Evolutionary conservation across 441 rosid species (phyloP), one percentile per base, ranked within the genome.

Genomic region (Adansonia gregorii): DNA sequence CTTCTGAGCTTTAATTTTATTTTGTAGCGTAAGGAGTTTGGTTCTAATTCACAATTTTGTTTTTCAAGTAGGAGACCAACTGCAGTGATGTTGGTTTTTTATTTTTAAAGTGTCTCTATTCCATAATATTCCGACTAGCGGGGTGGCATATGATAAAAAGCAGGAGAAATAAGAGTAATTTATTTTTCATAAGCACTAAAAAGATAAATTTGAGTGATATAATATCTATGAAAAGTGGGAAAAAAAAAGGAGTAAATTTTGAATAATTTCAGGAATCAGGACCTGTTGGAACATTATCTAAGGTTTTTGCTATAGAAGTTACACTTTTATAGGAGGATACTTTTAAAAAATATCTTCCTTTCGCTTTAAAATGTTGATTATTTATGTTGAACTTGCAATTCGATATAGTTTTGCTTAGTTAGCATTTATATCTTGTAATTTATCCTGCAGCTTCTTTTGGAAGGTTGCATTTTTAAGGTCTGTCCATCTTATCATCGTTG

Each of bases 381-480:
- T 63, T 22, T 24, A 24, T n/a, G n/a, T 72, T n/a, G 15, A 31
- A 20, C 48, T 54, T 54, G 27, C n/a, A 8, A 17, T 55, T 72
- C 46, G 11, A 19, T 72, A 17, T 19, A 5, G 27, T 19, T 55
- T 12, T 54, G 35, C 63, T 31, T 52, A 27, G 60, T 54, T 35
- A 14, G 20, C 66, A 14, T 70, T 6, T 8, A 31, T 54, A 5
- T 71, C 35, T 49, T 24, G 43, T 27, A 49, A 24, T 70, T 70
- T 27, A 14, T 27, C 20, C 1, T 1, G 75, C 22, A n/a, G 27
- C 63, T 54, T 10, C 27, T 54, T 35, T 54, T 2, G 3, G 48
- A 54, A 54, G 63, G 75, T 72, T 72, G 75, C 31, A 9, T 31
- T 76, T 72, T 59, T 49, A 83, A 78, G 79, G 78, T 79, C 78